These are phyloP conservation scores for Xenosphaeropsis pyriputrescens DNA, from an alignment of 2,329 filamentous ascomycete genomes.

Conservation along the genomic window DNA sequence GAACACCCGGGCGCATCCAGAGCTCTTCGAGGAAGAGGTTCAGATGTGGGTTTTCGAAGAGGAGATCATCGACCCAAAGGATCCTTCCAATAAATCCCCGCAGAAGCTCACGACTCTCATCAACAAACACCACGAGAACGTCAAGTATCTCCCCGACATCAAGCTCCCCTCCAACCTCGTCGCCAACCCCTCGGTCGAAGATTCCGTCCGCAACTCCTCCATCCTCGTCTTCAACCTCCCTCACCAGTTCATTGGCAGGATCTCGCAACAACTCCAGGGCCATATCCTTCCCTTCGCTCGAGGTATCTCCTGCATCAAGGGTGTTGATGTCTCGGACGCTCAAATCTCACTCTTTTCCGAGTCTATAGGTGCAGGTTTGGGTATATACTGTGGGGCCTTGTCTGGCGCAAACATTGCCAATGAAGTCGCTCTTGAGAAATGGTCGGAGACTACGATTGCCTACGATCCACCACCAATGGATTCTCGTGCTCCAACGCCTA, in stretches of 20 bases:
- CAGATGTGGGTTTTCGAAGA: constrained; percentile 99
- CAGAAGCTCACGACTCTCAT: constrained; percentile 86
- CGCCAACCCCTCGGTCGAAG: constrained; percentile 67
- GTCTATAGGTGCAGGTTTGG: constrained; percentile 78
- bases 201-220: constrained; percentile 69
- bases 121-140: constrained; percentile 87
- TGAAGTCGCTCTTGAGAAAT: constrained; percentile 91
- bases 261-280: constrained; percentile 72
- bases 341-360: constrained; percentile 87
- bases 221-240: constrained; percentile 94
- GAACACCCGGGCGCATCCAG: constrained; percentile 64
- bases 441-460: constrained; percentile 91
- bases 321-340: constrained; percentile 79
- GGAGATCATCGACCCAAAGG: constrained; percentile 58
- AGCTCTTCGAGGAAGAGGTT: constrained; percentile 76
- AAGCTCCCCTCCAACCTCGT: constrained; percentile 68
- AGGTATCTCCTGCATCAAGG: constrained; percentile 96
- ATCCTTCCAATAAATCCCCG: constrained; percentile 59
- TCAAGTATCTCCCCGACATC: constrained; percentile 94
- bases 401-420: constrained; percentile 93
- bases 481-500: constrained; percentile 56
- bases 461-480: constrained; percentile 89
- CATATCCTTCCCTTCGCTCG: constrained; percentile 85
- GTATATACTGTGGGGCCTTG: constrained; percentile 92
- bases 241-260: constrained; percentile 85